Evolutionary conservation across 306 rosid species (phyloP).

Genomic region (Corylus americana): DNA sequence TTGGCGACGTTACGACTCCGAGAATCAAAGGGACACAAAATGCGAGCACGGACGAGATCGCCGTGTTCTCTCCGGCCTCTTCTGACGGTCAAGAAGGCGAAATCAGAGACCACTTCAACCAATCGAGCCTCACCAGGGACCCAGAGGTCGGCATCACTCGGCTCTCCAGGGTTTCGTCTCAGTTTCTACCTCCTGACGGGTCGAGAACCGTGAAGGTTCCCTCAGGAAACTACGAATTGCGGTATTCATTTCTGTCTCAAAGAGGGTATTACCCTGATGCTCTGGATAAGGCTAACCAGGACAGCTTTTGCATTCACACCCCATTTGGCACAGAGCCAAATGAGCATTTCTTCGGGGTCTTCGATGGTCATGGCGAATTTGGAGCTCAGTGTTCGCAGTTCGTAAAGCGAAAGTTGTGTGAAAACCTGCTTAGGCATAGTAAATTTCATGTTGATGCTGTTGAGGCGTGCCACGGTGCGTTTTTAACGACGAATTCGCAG

Average conservation of each 20-base stretch:
- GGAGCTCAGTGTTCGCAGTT: slow-evolving; percentile 94
- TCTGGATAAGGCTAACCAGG: slow-evolving; percentile 95
- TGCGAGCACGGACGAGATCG: slow-evolving; percentile 38
- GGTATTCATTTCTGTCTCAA: slow-evolving; percentile 79
- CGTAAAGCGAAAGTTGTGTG: slow-evolving; percentile 78
- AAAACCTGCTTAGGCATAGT: slow-evolving; percentile 71
- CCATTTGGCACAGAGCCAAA: slow-evolving; percentile 75
- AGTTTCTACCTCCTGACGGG: slow-evolving; percentile 92
- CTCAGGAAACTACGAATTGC: slow-evolving; percentile 56
- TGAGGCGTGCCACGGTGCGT: slow-evolving; percentile 81
- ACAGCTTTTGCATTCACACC: slow-evolving; percentile 90
- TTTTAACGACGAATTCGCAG: slow-evolving; percentile 70
- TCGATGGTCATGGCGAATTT: slow-evolving; percentile 93
- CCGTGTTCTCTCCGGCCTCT: slow-evolving; percentile 45
- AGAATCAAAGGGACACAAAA: slow-evolving; percentile 47
- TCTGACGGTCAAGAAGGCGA: slow-evolving; percentile 47
- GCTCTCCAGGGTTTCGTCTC: slow-evolving; percentile 89
- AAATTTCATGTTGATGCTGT: slow-evolving; percentile 64
- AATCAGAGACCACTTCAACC: slow-evolving; percentile 50
- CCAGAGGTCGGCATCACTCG: slow-evolving; percentile 76
- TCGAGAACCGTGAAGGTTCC: slow-evolving; percentile 64
- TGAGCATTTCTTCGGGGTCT: slow-evolving; percentile 92
- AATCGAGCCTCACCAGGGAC: slow-evolving; percentile 49
- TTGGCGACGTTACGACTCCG: slow-evolving; percentile 60
- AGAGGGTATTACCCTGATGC: slow-evolving; percentile 98